A percentile compares a stretch with the other conserved stretches of the same genome.
Evolutionary conservation across 768 basidiomycete genomes (phyloP).

Genomic region (Collybia sordida): DNA sequence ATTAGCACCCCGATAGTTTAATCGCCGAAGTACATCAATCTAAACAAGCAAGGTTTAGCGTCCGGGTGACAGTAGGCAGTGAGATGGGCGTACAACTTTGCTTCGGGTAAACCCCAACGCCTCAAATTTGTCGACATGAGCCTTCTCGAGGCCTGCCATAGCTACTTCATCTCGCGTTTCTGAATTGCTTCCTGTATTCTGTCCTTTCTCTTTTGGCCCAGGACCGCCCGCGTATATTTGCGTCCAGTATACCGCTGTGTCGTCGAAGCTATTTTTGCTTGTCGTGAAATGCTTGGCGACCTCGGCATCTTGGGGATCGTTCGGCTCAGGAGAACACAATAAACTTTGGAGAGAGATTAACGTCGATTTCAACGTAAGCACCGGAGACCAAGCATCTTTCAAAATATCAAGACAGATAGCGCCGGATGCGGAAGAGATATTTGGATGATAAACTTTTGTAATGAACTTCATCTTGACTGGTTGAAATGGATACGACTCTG

Average conservation of each 20-base stretch:
- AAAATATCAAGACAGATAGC: slow-evolving; percentile 92
- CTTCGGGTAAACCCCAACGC: slow-evolving; percentile 76
- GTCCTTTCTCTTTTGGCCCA: slow-evolving; percentile 38
- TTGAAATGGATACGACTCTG: slow-evolving; percentile 88
- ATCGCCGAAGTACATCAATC: slow-evolving; percentile 85
- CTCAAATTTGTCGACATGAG: slow-evolving; percentile 84
- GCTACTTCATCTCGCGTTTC: slow-evolving; percentile 57
- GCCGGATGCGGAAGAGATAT: slow-evolving; percentile 90
- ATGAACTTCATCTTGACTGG: slow-evolving; percentile 99
- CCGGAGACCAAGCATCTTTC: slow-evolving; percentile 92
- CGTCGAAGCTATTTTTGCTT: slow-evolving; percentile 82
- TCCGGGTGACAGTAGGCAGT: background rate
- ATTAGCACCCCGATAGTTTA: slow-evolving; percentile 87
- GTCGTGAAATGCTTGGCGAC: slow-evolving; percentile 97
- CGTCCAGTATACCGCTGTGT: slow-evolving; percentile 93
- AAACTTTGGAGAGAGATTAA: slow-evolving; percentile 93
- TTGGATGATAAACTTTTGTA: slow-evolving; percentile 95
- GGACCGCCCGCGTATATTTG: slow-evolving; percentile 87
- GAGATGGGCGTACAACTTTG: slow-evolving; percentile 72
- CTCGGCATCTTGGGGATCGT: slow-evolving; percentile 97
- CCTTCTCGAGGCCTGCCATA: slow-evolving; percentile 79
- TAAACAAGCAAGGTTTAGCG: slow-evolving; percentile 23
- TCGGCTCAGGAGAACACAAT: slow-evolving; percentile 91
- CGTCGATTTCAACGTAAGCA: slow-evolving; percentile 94
- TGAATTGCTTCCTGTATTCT: slow-evolving; percentile 47